Evolutionary conservation across 345 rosid species (phyloP), one percentile per base, ranked within the genome.

Genomic region (Boechera divaricarpa): DNA sequence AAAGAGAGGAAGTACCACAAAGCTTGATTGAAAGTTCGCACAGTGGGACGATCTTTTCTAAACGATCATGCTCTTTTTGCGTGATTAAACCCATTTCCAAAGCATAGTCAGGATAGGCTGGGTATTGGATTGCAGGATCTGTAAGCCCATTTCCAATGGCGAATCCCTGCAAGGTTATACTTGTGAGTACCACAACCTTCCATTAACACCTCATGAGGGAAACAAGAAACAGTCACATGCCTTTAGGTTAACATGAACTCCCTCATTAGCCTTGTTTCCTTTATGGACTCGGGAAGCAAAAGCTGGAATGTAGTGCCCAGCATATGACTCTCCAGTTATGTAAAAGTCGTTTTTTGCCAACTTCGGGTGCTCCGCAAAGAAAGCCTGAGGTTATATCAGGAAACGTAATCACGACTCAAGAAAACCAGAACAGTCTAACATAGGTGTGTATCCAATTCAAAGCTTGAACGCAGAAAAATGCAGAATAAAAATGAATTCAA

Each of bases 101-200:
- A 45, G 98, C 99, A 76, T 82, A 96, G 83, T 96, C 99, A n/a
- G 96, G 85, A 79, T 96, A 96, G 66, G 99, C 97, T 84, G 91
- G 88, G 67, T 93, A 93, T 73, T 93, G 99, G 77, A 93, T 54
- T 67, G 90, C 91, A 76, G 97, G 99, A 78, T 96, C 87, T 36
- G 99, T 96, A 61, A 96, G 94, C 57, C 99, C 99, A 74, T 96
- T 96, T 63, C 99, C 99, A 74, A 96, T 96, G 52, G 99, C 98
- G 77, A 96, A 87, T 68, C 99, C 99, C 99, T 96, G 88, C 72
- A 79, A 44, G 41, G 70, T 35, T 39, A 64, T 69, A 54, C 72
- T 51, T 62, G 54, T 69, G 61, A 69, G 72, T 63, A 79, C 54
- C 32, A 53, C 1, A 78, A 56, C 24, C 4, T 12, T 45, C 63